Conservation (phyloP, 805 yeast genomes). For the Saturnispora silvae region DNA sequence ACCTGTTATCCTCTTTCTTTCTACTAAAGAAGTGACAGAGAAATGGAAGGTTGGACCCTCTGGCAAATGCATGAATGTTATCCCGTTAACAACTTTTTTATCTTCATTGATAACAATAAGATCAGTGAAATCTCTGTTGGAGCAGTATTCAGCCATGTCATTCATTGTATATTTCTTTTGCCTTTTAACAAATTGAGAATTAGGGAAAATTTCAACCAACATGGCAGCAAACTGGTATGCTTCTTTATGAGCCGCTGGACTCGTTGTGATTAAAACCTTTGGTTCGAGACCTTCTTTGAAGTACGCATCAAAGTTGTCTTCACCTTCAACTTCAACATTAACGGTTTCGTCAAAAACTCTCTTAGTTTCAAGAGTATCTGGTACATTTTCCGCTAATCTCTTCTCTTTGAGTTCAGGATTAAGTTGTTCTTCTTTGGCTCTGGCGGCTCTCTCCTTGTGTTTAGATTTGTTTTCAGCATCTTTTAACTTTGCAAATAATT, state of each 20-base stretch:
- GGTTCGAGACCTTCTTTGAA: constrained; percentile 51
- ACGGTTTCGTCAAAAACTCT: constrained; percentile 84
- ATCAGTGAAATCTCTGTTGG: constrained; percentile 79
- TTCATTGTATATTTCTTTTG: constrained; percentile 74
- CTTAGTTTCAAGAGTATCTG: constrained; percentile 74
- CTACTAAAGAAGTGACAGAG: constrained; percentile 64
- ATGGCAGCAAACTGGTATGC: constrained; percentile 89
- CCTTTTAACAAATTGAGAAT: constrained; percentile 77
- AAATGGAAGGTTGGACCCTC: constrained; percentile 94
- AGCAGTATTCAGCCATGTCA: constrained; percentile 77
- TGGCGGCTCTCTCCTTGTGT: constrained; percentile 64
- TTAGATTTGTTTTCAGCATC: constrained; percentile 66
- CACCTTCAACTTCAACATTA: constrained; percentile 43
- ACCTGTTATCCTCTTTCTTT: constrained; percentile 66
- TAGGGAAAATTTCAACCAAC: constrained; percentile 75
- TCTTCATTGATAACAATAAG: constrained; percentile 87
- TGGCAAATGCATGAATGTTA: constrained; percentile 89
- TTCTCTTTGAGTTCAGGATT: constrained; percentile 77
- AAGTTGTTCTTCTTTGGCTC: constrained; percentile 79
- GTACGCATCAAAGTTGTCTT: constrained; percentile 53
- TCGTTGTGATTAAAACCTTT: constrained; percentile 83
- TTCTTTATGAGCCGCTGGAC: constrained; percentile 69
- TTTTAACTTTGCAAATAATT: constrained; percentile 61
- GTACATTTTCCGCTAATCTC: constrained; percentile 66
- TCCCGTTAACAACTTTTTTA: constrained; percentile 82